Conservation (phyloP, 2,329 filamentous ascomycete genomes). For the Aspergillus tanneri region DNA sequence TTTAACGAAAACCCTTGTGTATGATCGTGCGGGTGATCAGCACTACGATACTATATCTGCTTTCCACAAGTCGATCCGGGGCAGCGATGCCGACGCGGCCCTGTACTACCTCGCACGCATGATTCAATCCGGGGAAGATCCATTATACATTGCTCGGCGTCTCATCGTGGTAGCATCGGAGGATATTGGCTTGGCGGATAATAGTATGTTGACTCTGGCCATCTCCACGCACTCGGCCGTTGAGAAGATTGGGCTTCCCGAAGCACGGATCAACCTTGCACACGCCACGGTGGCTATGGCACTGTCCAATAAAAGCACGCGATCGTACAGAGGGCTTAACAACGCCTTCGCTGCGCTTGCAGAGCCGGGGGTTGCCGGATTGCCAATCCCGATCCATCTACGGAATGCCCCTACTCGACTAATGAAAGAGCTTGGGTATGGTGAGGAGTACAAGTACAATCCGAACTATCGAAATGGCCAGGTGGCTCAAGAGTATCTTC, state of each 20-base stretch:
- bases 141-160: constrained; percentile 84
- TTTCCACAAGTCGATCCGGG: constrained; percentile 93
- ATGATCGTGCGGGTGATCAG: constrained; percentile 91
- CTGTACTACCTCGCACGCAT: constrained; percentile 95
- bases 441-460: constrained; percentile 93
- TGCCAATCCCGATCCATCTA: constrained; percentile 83
- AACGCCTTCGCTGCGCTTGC: constrained; percentile 75
- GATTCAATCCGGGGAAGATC: constrained; percentile 92
- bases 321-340: constrained; percentile 77
- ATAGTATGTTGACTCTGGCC: constrained; percentile 75
- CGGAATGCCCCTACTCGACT: constrained; percentile 87
- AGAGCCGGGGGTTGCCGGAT: constrained; percentile 76
- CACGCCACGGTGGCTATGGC: constrained; percentile 81
- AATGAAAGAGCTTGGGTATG: constrained; percentile 91
- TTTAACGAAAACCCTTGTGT: constrained; percentile 88
- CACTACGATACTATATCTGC: constrained; percentile 98
- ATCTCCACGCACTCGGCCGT: constrained; percentile 83
- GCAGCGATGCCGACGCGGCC: constrained; percentile 79
- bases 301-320: constrained; percentile 79
- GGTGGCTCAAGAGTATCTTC: constrained; percentile 88
- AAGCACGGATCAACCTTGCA: constrained; percentile 87
- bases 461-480: constrained; percentile 80
- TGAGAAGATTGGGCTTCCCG: constrained; percentile 92
- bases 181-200: constrained; percentile 89
- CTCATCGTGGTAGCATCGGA: constrained; percentile 95